phyloP scores from a whole-genome alignment of 306 rosid species.

The Biancaea sappan region DNA sequence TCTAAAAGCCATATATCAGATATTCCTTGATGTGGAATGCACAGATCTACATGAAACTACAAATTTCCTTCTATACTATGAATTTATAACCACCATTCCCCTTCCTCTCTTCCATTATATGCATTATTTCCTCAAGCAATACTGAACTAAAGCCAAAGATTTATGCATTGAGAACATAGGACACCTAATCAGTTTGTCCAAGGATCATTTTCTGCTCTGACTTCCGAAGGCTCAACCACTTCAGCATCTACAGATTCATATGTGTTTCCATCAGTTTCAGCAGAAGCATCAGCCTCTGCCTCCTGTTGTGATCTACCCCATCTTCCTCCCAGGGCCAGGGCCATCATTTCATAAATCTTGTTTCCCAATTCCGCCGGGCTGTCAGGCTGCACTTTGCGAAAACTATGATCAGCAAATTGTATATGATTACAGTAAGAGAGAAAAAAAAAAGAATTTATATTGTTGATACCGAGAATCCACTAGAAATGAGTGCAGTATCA shows the following conservation, averaged over 20 bases:
- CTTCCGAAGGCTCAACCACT: slow-evolving; percentile 88
- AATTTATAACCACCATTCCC: background rate
- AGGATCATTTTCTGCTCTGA: slow-evolving; percentile 81
- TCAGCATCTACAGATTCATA: slow-evolving; percentile 52
- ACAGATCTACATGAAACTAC: background rate
- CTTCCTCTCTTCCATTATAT: background rate
- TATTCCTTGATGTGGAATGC: slow-evolving; percentile 2
- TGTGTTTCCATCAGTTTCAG: background rate
- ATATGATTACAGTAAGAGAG: too few species aligned
- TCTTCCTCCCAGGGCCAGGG: slow-evolving; percentile 94
- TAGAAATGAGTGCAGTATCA: slow-evolving; percentile 90
- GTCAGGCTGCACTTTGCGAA: slow-evolving; percentile 70
- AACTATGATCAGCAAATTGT: slow-evolving; percentile 9
- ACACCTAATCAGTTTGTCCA: slow-evolving; percentile 78
- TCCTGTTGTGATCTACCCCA: slow-evolving; percentile 89
- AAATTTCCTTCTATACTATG: slow-evolving; percentile 2
- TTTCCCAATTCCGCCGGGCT: slow-evolving; percentile 96
- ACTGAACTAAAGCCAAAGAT: slow-evolving; percentile 37
- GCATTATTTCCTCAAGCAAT: slow-evolving; percentile 27
- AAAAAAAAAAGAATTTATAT: background rate
- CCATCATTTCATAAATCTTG: slow-evolving; percentile 96
- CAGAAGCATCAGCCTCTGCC: slow-evolving; percentile 14
- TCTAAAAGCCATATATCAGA: background rate
- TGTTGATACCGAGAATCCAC: slow-evolving; percentile 85
- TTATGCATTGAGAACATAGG: background rate